A percentile compares a stretch with the other conserved stretches of the same genome.
Evolutionary conservation across 345 rosid genomes (phyloP).

Genomic region (Arabidopsis suecica): DNA sequence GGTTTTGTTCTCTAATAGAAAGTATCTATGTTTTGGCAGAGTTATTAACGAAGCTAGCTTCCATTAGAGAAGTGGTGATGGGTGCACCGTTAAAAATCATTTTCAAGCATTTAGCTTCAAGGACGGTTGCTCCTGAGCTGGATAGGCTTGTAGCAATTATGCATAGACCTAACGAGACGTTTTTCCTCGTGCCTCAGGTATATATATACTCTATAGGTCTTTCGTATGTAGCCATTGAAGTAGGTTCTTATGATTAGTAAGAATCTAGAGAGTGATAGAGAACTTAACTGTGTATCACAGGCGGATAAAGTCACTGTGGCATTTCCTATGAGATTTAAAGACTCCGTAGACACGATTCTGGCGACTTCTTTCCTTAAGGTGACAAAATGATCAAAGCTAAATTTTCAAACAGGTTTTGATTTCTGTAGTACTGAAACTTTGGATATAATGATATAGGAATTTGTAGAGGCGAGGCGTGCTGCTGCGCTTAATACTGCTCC

Average conservation of each 20-base stretch:
- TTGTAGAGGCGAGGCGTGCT: constrained; percentile 87
- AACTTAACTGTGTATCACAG: constrained; percentile 49
- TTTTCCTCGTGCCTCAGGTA: constrained; percentile 88
- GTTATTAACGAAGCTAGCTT: constrained; percentile 79
- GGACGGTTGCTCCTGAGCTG: constrained; percentile 62
- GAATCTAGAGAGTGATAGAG: constrained; percentile 29
- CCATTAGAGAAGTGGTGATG: constrained; percentile 85
- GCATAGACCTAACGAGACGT: constrained; percentile 94
- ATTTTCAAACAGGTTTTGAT: not conserved
- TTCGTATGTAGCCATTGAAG: not conserved
- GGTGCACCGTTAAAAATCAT: constrained; percentile 87
- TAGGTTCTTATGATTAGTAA: not conserved
- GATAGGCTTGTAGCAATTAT: constrained; percentile 76
- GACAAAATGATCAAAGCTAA: constrained; percentile 3
- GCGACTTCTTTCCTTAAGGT: constrained; percentile 98
- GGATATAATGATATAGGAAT: constrained; percentile 63
- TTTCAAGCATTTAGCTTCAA: constrained; percentile 76
- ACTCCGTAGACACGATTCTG: constrained; percentile 74
- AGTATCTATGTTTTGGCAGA: constrained; percentile 54
- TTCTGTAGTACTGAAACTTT: not conserved
- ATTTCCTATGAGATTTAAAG: constrained; percentile 94
- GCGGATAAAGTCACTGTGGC: constrained; percentile 85
- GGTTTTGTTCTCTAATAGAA: not conserved
- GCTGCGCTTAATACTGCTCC: constrained; percentile 87
- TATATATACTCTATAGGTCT: not conserved